These are phyloP conservation scores for Bipolaris bicolor DNA, from an alignment of 2,329 filamentous ascomycete genomes.

Conservation along the genomic window DNA sequence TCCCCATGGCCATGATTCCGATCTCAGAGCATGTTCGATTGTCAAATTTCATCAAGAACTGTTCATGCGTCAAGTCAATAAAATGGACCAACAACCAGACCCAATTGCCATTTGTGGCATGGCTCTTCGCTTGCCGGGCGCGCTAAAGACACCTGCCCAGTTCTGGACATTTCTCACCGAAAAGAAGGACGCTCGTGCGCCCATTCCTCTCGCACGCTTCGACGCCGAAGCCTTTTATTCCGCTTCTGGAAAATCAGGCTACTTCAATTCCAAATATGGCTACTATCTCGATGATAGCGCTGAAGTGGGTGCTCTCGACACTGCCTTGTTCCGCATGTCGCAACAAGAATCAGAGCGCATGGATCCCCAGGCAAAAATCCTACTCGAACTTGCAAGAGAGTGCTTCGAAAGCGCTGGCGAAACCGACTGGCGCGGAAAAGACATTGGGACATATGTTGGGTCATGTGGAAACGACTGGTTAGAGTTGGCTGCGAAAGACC, in stretches of 20 bases:
- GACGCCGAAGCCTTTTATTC: slow-evolving; percentile 16
- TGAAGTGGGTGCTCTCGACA: background rate
- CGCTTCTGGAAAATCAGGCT: slow-evolving; percentile 24
- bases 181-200: background rate
- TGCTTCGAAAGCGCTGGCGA: background rate
- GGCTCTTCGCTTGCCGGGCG: slow-evolving; percentile 31
- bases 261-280: slow-evolving; percentile 13
- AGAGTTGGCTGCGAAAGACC: slow-evolving; percentile 2
- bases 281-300: slow-evolving; percentile 24
- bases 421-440: slow-evolving; percentile 21
- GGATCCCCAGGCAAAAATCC: background rate
- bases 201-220: slow-evolving; percentile 4
- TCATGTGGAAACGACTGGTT: slow-evolving; percentile 32
- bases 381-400: background rate
- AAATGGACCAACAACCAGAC: background rate
- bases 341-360: background rate
- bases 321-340: background rate
- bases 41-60: too few relatives aligned
- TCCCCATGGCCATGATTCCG: too few relatives aligned
- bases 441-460: slow-evolving; percentile 42
- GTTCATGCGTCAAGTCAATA: too few relatives aligned
- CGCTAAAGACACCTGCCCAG: slow-evolving; percentile 14
- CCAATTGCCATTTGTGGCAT: slow-evolving; percentile 33
- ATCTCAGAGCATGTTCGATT: too few relatives aligned
- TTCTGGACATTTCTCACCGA: slow-evolving; percentile 42